Evolutionary conservation across 2,329 filamentous ascomycete genomes (phyloP).

Genomic region (Ascosphaera apis): DNA sequence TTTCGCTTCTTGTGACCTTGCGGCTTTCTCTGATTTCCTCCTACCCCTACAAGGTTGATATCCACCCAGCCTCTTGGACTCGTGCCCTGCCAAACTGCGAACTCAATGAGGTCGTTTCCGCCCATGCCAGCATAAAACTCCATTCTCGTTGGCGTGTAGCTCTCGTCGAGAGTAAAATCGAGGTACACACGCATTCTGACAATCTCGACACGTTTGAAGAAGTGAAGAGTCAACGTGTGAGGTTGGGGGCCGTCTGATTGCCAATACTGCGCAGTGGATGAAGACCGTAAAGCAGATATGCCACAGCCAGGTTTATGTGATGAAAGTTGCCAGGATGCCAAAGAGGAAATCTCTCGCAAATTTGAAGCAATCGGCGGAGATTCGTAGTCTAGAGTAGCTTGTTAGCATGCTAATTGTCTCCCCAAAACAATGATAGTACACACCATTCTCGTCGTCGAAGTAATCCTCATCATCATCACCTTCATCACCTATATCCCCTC

Average conservation of each 20-base stretch:
- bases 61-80: constrained; percentile 79
- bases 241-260: constrained; percentile 44
- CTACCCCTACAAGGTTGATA: constrained; percentile 45
- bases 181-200: constrained; percentile 35
- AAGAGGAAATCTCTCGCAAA: constrained; percentile 39
- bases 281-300: constrained; percentile 34
- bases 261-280: constrained; percentile 36
- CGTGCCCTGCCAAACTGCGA: constrained; percentile 55
- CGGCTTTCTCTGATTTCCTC: constrained; percentile 19
- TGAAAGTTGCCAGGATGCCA: constrained; percentile 43
- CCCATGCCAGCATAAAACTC: constrained; percentile 73
- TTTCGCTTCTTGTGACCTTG: constrained; percentile 3
- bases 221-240: constrained; percentile 38
- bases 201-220: constrained; percentile 32
- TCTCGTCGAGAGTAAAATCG: constrained; percentile 82
- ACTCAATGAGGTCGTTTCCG: constrained; percentile 76
- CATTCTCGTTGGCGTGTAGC: constrained; percentile 88
- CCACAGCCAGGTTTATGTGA: constrained; percentile 39
- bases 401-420: too few species aligned
- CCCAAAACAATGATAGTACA: too few species aligned
- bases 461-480: too few species aligned
- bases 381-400: too few species aligned
- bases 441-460: too few species aligned
- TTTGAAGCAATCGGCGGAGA: constrained; percentile 14
- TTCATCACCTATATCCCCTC: too few species aligned